Evolutionary conservation across 1,284 basidiomycete species (phyloP).

Genomic region (Neonothopanus nambi): DNA sequence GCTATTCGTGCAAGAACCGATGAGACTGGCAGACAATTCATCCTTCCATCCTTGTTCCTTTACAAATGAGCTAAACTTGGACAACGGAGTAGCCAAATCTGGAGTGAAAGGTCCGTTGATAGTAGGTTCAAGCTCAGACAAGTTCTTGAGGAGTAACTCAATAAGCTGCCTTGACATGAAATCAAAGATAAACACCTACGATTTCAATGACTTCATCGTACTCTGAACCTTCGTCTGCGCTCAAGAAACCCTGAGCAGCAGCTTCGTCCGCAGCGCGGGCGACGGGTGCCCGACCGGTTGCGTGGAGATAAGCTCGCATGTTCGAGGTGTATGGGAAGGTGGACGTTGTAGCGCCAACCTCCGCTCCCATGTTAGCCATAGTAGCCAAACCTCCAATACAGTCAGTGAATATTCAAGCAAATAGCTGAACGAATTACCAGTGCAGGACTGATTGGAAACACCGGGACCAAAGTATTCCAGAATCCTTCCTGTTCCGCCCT

Average conservation of each 20-base stretch:
- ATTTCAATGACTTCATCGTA: slow-evolving; percentile 97
- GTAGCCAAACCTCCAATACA: slow-evolving; percentile 75
- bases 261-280: slow-evolving; percentile 87
- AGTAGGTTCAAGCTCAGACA: slow-evolving; percentile 91
- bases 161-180: not conserved
- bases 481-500: slow-evolving; percentile 96
- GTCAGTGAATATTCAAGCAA: not conserved
- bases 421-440: slow-evolving; percentile 50
- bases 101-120: slow-evolving; percentile 99
- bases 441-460: slow-evolving; percentile 89
- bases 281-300: slow-evolving; percentile 88
- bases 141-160: slow-evolving; percentile 54
- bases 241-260: slow-evolving; percentile 76
- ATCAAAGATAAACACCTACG: slow-evolving; percentile 46
- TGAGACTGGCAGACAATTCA: slow-evolving; percentile 87
- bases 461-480: slow-evolving; percentile 98
- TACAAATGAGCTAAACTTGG: slow-evolving; percentile 83
- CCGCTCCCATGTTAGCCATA: slow-evolving; percentile 98
- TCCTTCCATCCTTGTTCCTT: slow-evolving; percentile 90
- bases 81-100: slow-evolving; percentile 94
- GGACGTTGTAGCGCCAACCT: slow-evolving; percentile 97
- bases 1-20: slow-evolving; percentile 98
- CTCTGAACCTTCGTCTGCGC: slow-evolving; percentile 87
- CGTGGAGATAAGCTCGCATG: slow-evolving; percentile 90
- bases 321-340: slow-evolving; percentile 93